Evolutionary conservation across 2,329 filamentous ascomycete genomes (phyloP).

Genomic region (Dryadomyces quercus-mongolicae): DNA sequence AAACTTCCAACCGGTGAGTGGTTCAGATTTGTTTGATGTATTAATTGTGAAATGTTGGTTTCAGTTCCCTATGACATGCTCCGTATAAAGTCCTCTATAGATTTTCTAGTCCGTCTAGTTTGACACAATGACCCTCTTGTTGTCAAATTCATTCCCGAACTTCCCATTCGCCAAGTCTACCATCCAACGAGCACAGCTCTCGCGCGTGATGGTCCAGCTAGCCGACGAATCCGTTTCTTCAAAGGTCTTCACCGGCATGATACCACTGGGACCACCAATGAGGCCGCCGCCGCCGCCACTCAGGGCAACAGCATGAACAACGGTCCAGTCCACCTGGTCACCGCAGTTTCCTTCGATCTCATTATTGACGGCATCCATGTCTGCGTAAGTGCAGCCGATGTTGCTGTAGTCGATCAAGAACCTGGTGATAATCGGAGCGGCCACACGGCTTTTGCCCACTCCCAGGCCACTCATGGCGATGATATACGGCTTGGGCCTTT

Average conservation of each 20-base stretch:
- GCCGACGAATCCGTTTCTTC: neutral
- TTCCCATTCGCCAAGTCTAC: neutral
- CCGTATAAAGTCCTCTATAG: too few species aligned
- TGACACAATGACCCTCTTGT: neutral
- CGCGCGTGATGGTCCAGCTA: neutral
- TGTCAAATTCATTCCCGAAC: neutral
- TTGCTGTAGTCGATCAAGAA: conserved; percentile 2
- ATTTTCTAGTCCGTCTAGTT: neutral
- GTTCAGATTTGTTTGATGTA: too few species aligned
- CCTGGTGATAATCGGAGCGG: neutral
- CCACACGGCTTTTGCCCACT: neutral
- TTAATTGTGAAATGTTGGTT: too few species aligned
- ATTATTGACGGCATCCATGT: neutral
- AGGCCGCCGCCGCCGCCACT: neutral
- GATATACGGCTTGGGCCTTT: neutral
- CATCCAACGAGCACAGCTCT: conserved; percentile 1
- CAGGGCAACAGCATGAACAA: neutral
- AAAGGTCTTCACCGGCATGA: neutral
- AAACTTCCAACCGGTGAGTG: too few species aligned
- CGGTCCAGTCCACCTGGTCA: neutral
- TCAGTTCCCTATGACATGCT: too few species aligned
- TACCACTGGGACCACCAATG: neutral
- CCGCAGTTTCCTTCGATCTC: conserved; percentile 2
- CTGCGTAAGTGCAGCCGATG: neutral
- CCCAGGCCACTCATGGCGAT: neutral